These are phyloP conservation scores for Pisolithus marmoratus DNA, from an alignment of 768 basidiomycete species.

Conservation along the genomic window DNA sequence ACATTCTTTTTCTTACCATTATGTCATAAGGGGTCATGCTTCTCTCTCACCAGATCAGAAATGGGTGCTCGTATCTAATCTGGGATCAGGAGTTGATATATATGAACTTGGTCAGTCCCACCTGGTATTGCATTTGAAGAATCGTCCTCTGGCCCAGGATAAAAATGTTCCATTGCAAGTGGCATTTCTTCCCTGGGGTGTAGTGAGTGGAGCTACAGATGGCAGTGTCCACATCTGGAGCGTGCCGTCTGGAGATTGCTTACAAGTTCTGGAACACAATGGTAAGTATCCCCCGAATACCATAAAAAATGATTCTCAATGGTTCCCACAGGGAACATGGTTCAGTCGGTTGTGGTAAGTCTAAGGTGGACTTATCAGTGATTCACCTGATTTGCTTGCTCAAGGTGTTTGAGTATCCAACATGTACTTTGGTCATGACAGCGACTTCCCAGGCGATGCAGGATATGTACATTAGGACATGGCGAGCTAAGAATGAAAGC, in stretches of 20 bases:
- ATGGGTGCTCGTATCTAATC: neutral
- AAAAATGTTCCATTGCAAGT: slow-evolving; percentile 1
- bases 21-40: slow-evolving; percentile 1
- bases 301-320: neutral
- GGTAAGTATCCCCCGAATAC: neutral
- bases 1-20: neutral
- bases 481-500: neutral
- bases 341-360: neutral
- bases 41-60: neutral
- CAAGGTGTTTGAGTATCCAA: neutral
- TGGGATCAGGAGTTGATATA: neutral
- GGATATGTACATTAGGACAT: neutral
- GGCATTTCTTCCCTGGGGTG: neutral
- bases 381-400: neutral
- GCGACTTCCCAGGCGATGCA: neutral
- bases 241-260: neutral
- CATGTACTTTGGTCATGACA: neutral
- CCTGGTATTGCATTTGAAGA: neutral
- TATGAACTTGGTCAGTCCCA: neutral
- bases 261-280: neutral
- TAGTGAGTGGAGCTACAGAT: neutral
- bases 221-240: slow-evolving; percentile 1
- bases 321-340: neutral
- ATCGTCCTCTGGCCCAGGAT: neutral
- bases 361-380: neutral